Evolutionary conservation across 257 asterid genomes (phyloP), one percentile per base, ranked within the genome.

Genomic region (Ligustrum vulgare): DNA sequence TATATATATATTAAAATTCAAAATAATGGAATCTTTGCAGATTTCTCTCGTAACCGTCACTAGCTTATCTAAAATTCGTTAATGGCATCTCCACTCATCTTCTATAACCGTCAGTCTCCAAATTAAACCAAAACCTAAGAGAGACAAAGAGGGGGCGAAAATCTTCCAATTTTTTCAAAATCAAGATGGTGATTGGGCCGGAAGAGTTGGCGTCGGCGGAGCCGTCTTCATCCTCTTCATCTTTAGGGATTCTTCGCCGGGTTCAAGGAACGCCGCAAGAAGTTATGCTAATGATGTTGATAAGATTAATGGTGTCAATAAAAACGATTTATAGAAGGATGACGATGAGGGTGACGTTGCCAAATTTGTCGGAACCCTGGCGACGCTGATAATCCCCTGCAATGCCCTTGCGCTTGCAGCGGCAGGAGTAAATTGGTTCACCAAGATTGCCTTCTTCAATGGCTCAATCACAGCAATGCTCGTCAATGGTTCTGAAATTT

Each of bases 391-490:
- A 94, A 92, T 84, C 97, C 97, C 69, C 85, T 94, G 78, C 91
- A 89, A 34, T 92, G 97, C n/a, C n/a, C n/a, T n/a, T n/a, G n/a
- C n/a, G n/a, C 97, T 12, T 94, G 97, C 81, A 94, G 97, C 85
- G 98, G 97, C 15, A 94, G 97, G 77, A 94, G 92, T 77, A 94
- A n/a, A n/a, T n/a, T n/a, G n/a, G n/a, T n/a, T n/a, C n/a, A n/a
- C n/a, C n/a, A n/a, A n/a, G 97, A 94, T 74, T 94, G 98, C 82
- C 91, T 94, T 36, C 95, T 94, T 71, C 98, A 92, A 91, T 94
- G 98, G 98, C 97, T 94, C 54, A 94, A 87, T 86, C 98, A 94
- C 73, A 94, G 98, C 75, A 94, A 94, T 89, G 97, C 98, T 77
- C 92, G 97, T 70, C 96, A 92, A 56, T 94, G 98, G 31, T 28